Base-by-base conservation (phyloP, 2,329 filamentous ascomycete genomes). In the Venturia nashicola region DNA sequence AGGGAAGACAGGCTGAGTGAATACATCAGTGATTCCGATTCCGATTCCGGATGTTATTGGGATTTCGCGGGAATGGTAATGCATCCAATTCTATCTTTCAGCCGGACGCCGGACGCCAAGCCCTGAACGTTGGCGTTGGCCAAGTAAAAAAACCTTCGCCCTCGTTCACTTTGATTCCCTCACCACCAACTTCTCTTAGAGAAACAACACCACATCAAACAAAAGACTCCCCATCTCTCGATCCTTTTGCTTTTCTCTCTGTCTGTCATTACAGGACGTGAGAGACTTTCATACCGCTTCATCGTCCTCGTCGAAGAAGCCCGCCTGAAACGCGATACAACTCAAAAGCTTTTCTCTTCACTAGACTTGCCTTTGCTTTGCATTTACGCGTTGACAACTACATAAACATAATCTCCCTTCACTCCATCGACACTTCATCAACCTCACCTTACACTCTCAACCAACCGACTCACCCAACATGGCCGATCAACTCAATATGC, bases 401-500 rank as follows among this genome's bases (percentile, higher is more conserved):
- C 18, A 57, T 36, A 32, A 57, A 36, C 8, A 27, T 57, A 57
- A 36, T 57, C 51, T 5, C 32, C 14, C 32, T 36, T 57, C 51
- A 20, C 59, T 43, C 59, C 20, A 39, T 61, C 43, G n/a, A 61
- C 32, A 61, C 39, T 12, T 11, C 34, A 42, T 32, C 59, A 42
- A 27, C 32, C 27, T 57, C 32, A 18, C 43, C 2, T 43, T 16
- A 27, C 36, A 61, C n/a, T 27, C 20, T 42, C 59, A 57, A 36
- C 51, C 23, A 27, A 43, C 36, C 59, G 23, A 43, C 60, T 18
- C 32, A 62, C 9, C 66, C 79, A 87, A 77, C 74, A 91, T 91
- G 88, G 88, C 88, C 76, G 88, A 90, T 72, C 87, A 92, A 81
- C 83, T 94, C 72, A 90, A 91, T 81, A 91, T 93, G 84, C 83